Conservation (phyloP, 2,329 filamentous ascomycete genomes). For the Beauveria sp. region DNA sequence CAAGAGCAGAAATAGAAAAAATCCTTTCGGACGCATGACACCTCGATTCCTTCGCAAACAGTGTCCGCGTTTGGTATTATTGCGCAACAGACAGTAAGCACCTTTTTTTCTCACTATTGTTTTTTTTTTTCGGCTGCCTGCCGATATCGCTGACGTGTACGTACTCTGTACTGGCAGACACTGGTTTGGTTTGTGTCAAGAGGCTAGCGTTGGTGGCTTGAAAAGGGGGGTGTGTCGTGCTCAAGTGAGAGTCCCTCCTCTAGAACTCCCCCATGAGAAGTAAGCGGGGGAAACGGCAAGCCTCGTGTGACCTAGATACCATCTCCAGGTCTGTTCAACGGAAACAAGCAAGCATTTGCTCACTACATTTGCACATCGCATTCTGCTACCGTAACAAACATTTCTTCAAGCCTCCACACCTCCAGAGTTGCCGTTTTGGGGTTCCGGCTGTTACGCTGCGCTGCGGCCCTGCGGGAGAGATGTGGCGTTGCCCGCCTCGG, state of each 20-base stretch:
- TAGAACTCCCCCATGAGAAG: no score
- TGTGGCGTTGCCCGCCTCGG: neutral
- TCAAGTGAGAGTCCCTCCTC: no score
- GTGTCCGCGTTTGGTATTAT: neutral
- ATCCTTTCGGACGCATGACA: neutral
- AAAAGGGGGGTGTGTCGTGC: no score
- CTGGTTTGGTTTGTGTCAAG: no score
- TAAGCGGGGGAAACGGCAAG: no score
- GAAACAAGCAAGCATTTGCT: no score
- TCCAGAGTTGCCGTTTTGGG: neutral
- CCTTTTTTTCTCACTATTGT: neutral
- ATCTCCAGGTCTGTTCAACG: no score
- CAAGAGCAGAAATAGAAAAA: neutral
- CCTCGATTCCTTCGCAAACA: neutral
- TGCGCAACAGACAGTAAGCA: neutral
- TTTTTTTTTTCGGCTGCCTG: neutral
- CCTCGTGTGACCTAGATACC: no score
- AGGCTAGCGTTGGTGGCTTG: no score
- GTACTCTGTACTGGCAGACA: neutral
- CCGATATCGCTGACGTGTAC: constrained; percentile 2
- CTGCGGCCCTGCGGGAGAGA: neutral
- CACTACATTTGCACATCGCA: no score
- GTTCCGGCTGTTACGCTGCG: neutral
- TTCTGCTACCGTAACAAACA: neutral
- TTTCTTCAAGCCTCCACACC: neutral